phyloP scores from a whole-genome alignment of 805 yeast genomes.

The Metschnikowia vanudenii region DNA sequence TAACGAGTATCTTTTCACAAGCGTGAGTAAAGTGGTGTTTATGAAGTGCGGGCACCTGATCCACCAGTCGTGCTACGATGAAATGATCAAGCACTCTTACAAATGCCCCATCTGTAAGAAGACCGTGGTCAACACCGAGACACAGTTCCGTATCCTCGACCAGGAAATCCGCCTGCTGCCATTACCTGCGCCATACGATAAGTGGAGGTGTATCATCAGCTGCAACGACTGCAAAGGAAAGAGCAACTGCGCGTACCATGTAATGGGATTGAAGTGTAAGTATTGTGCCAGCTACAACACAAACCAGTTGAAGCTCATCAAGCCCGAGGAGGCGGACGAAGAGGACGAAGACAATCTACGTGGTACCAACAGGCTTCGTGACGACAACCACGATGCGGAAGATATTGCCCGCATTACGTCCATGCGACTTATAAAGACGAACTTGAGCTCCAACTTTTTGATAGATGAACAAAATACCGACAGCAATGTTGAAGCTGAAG shows the following conservation, averaged over 20 bases:
- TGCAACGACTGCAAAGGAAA: conserved; percentile 90
- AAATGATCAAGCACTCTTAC: conserved; percentile 77
- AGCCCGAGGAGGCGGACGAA: conserved; percentile 64
- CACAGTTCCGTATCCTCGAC: conserved; percentile 83
- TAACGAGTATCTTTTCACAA: conserved; percentile 84
- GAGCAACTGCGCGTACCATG: conserved; percentile 72
- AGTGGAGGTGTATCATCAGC: conserved; percentile 72
- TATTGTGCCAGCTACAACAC: conserved; percentile 89
- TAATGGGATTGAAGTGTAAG: conserved; percentile 82
- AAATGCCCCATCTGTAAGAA: conserved; percentile 90
- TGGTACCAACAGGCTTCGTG: background rate
- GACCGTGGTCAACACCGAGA: conserved; percentile 82
- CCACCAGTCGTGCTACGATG: conserved; percentile 80
- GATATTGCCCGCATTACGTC: conserved; percentile 18
- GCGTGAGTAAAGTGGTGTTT: conserved; percentile 78
- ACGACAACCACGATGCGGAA: conserved; percentile 13
- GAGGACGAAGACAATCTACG: conserved; percentile 24
- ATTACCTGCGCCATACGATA: conserved; percentile 74
- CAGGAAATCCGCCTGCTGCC: conserved; percentile 74
- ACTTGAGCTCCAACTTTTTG: conserved; percentile 36
- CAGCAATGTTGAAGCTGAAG: conserved; percentile 10
- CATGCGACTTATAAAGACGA: conserved; percentile 36
- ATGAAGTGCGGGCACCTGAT: conserved; percentile 95
- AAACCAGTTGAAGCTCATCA: conserved; percentile 63
- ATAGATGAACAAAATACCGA: conserved; percentile 31